phyloP scores from a whole-genome alignment of 768 basidiomycete species.

The Suillus sp. region DNA sequence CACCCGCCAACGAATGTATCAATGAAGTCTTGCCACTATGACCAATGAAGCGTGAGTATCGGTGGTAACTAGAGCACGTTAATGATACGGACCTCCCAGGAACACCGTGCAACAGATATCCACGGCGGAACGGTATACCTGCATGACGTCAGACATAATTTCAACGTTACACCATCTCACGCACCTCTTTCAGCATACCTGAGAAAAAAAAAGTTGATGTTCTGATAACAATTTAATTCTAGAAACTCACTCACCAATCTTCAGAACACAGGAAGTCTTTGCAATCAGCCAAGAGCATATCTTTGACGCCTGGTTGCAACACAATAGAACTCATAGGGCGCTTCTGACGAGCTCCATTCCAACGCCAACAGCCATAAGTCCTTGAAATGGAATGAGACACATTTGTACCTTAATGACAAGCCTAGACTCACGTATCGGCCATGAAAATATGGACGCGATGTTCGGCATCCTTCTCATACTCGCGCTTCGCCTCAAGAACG shows the following conservation, averaged over 20 bases:
- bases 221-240: slow-evolving; percentile 24
- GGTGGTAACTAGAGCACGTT: slow-evolving; percentile 7
- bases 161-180: slow-evolving; percentile 30
- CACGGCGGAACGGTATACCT: slow-evolving; percentile 89
- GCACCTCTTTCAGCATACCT: slow-evolving; percentile 91
- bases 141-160: slow-evolving; percentile 21
- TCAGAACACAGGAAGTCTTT: slow-evolving; percentile 83
- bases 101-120: slow-evolving; percentile 83
- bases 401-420: slow-evolving; percentile 19
- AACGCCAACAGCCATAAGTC: slow-evolving; percentile 78
- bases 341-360: slow-evolving; percentile 88
- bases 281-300: slow-evolving; percentile 88
- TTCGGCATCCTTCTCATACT: slow-evolving; percentile 89
- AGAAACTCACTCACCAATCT: slow-evolving; percentile 65
- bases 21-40: slow-evolving; percentile 82
- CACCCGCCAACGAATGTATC: slow-evolving; percentile 83
- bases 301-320: slow-evolving; percentile 85
- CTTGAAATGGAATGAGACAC: slow-evolving; percentile 34
- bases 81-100: slow-evolving; percentile 65
- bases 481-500: slow-evolving; percentile 83
- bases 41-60: slow-evolving; percentile 20
- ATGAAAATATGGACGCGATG: slow-evolving; percentile 89
- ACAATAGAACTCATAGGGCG: slow-evolving; percentile 93
- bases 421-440: slow-evolving; percentile 75
- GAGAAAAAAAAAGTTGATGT: slow-evolving; percentile 21